Evolutionary conservation across 2,329 filamentous ascomycete genomes (phyloP).

Genomic region (Colletotrichum spinosum): DNA sequence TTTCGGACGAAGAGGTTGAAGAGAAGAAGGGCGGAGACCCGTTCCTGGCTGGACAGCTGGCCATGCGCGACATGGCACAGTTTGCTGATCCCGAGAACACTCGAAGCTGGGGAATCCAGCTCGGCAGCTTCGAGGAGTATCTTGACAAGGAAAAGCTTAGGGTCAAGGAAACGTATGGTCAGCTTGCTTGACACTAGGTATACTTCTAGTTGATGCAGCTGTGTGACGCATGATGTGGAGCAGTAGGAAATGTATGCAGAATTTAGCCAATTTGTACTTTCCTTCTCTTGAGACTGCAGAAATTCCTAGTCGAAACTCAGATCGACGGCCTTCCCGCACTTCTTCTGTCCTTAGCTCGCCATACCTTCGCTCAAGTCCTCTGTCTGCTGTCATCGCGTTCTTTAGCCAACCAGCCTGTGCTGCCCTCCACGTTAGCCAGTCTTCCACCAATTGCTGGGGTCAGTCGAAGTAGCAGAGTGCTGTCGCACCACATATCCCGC

Average conservation of each 20-base stretch:
- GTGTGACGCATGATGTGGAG: too few species aligned
- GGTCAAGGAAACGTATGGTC: constrained; percentile 44
- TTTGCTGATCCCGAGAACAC: constrained; percentile 51
- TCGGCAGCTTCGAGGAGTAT: constrained; percentile 58
- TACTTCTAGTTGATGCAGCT: too few species aligned
- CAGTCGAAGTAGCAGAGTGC: constrained; percentile 48
- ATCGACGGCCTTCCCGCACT: constrained; percentile 42
- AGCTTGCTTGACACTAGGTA: constrained; percentile 7
- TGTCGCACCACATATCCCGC: constrained; percentile 59
- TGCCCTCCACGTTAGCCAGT: constrained; percentile 60
- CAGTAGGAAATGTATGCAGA: too few species aligned
- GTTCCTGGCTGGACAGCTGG: constrained; percentile 52
- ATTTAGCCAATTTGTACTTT: too few species aligned
- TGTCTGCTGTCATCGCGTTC: constrained; percentile 44
- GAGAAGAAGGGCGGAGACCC: constrained; percentile 49
- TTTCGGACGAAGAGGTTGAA: constrained; percentile 56
- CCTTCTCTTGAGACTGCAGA: too few species aligned
- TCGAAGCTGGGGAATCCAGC: constrained; percentile 51
- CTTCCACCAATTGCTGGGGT: constrained; percentile 52
- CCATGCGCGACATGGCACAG: constrained; percentile 48
- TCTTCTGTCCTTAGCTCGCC: constrained; percentile 50
- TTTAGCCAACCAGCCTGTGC: constrained; percentile 47
- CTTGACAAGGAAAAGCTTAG: constrained; percentile 52
- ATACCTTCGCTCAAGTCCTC: constrained; percentile 50
- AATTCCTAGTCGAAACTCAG: too few species aligned